These are phyloP conservation scores for Hygrophoropsis aurantiaca DNA, from an alignment of 768 basidiomycete genomes.

Conservation along the genomic window DNA sequence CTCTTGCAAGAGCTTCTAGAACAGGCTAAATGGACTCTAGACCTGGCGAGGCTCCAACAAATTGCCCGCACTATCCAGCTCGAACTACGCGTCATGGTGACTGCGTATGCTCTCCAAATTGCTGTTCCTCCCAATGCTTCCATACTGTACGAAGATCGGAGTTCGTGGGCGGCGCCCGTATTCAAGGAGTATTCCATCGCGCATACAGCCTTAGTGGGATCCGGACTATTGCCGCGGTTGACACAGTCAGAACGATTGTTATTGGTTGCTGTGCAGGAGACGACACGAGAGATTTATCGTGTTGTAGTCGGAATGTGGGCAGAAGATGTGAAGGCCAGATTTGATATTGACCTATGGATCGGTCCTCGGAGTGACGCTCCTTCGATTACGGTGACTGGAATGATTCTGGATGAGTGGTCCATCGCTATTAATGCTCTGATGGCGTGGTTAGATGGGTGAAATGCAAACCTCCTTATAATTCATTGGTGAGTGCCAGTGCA, in stretches of 20 bases:
- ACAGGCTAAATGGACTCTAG: conserved; percentile 9
- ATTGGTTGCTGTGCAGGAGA: conserved; percentile 9
- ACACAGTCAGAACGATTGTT: conserved; percentile 11
- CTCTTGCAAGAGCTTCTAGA: conserved; percentile 37
- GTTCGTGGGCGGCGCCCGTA: conserved; percentile 8
- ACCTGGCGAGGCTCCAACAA: conserved; percentile 6
- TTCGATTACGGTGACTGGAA: too few relatives aligned
- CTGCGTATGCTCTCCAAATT: conserved; percentile 10
- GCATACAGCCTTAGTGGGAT: not conserved
- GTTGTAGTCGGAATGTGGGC: conserved; percentile 18
- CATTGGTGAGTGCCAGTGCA: conserved; percentile 11
- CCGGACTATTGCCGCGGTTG: not conserved
- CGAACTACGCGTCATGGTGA: conserved; percentile 20
- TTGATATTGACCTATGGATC: not conserved
- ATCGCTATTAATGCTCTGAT: conserved; percentile 10
- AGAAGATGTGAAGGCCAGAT: conserved; percentile 9
- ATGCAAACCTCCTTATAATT: conserved; percentile 14
- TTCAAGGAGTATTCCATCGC: conserved; percentile 10
- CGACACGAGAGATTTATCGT: conserved; percentile 17
- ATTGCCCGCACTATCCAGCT: conserved; percentile 6
- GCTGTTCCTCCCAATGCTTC: conserved; percentile 5
- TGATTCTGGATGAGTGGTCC: conserved; percentile 10
- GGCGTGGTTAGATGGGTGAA: conserved; percentile 24
- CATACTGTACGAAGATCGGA: not conserved
- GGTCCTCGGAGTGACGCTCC: too few relatives aligned